Base-by-base conservation (phyloP, 2,329 filamentous ascomycete species). In the Stagonosporopsis tanaceti region DNA sequence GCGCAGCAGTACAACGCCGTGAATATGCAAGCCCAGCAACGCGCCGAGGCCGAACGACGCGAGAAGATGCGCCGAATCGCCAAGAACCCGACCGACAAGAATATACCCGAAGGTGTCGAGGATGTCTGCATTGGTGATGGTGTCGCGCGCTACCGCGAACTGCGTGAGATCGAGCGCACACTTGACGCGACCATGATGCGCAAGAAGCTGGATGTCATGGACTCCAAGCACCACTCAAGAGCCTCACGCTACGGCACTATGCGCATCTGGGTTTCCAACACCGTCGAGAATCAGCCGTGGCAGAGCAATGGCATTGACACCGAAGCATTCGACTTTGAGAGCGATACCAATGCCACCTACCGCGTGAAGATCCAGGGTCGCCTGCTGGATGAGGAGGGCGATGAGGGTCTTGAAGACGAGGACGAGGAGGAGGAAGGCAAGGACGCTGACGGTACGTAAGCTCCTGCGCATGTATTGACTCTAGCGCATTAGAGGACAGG, bases 201-300 rank as follows among this genome's bases (percentile, higher is more conserved):
- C 72, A 99, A 99, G 81, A 86, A 93, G 60, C 80, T 99, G 60
- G 95, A 99, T 73, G 89, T 97, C 61, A 86, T 92, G 62, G 94
- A 98, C 74, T 88, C 87, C 40, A 86, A 92, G 51, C 90, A 86
- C 73, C 87, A 89, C 64, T 87, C 89, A 63, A 89, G 88, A 60
- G 82, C 87, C 59, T 95, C 91, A 85, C 87, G 91, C 65, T 90
- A 89, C 76, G 91, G 89, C 72, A 96, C 92, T 2, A 82, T 99
- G 77, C 90, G 94, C 61, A 86, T 99, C 62, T 98, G 93, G 93
- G 89, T 99, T 69, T 93, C 88, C 70, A 99, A 99, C 77, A 97
- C 93, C 1, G 92, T 89, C 32, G 92, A 97, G 76, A 92, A 95
- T 71, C 95, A 99, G 78, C 89, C 90, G 30, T 98, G 95, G 95